Conservation (phyloP, 192 early-diverging fungal genomes). For the Linnemannia zychae region DNA sequence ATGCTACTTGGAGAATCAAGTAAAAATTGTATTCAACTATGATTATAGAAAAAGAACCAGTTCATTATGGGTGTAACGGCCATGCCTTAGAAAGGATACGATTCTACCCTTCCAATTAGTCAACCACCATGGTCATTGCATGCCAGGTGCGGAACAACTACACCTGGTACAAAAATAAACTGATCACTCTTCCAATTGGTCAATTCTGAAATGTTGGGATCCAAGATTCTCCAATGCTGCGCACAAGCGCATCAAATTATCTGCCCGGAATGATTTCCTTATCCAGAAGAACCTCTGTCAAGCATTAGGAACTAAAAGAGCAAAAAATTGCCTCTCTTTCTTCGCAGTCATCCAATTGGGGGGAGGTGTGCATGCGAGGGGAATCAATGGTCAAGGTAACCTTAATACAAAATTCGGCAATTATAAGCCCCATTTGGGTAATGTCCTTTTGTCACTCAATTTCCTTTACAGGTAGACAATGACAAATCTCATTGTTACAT, state of each 20-base stretch:
- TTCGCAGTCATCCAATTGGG: neutral
- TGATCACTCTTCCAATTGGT: neutral
- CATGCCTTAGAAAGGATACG: too few relatives aligned
- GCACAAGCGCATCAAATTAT: neutral
- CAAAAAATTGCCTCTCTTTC: neutral
- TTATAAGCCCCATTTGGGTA: neutral
- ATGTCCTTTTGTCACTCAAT: neutral
- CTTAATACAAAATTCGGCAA: neutral
- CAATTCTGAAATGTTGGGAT: neutral
- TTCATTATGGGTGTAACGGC: too few relatives aligned
- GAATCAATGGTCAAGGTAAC: too few relatives aligned
- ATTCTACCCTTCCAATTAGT: too few relatives aligned
- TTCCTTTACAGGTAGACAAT: neutral
- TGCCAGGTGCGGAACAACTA: neutral
- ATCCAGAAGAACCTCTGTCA: neutral
- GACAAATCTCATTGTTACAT: neutral
- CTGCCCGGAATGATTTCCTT: neutral
- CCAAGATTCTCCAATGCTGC: neutral
- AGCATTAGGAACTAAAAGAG: too few relatives aligned
- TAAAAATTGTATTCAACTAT: too few relatives aligned
- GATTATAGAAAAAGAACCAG: too few relatives aligned
- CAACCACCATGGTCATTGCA: too few relatives aligned
- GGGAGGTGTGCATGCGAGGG: too few relatives aligned
- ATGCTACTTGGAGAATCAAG: too few relatives aligned
- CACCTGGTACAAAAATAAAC: neutral